Conservation (phyloP, 495 filamentous ascomycete species). For the Beverwykella pulmonaria region DNA sequence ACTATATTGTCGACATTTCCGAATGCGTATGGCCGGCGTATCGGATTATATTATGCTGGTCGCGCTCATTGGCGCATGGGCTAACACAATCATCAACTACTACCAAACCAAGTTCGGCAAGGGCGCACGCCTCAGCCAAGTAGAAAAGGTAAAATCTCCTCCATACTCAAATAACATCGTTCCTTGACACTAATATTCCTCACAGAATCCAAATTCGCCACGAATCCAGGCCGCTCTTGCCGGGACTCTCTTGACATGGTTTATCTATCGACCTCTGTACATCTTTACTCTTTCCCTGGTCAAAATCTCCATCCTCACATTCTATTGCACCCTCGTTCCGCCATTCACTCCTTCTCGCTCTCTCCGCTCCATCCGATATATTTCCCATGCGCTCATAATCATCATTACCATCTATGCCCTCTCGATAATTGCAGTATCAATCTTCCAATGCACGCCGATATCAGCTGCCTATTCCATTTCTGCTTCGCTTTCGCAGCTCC, state of each 20-base stretch:
- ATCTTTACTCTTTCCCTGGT: conserved; percentile 3
- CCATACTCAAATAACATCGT: background rate
- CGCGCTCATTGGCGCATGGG: conserved; percentile 5
- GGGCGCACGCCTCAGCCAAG: background rate
- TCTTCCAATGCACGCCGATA: conserved; percentile 11
- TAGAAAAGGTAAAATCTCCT: conserved; percentile 4
- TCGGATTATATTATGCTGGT: conserved; percentile 11
- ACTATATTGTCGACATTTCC: conserved; percentile 1
- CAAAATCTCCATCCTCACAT: conserved; percentile 7
- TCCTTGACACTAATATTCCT: conserved; percentile 3
- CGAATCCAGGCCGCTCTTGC: background rate
- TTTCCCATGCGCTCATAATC: background rate
- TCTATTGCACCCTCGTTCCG: conserved; percentile 1
- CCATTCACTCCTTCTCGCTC: background rate
- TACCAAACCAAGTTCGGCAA: conserved; percentile 2
- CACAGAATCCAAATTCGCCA: conserved; percentile 4
- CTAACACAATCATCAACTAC: conserved; percentile 7
- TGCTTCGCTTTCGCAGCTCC: background rate
- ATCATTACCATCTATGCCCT: background rate
- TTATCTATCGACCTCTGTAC: conserved; percentile 5
- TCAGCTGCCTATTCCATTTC: conserved; percentile 7
- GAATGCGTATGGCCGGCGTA: background rate
- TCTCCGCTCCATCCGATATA: background rate
- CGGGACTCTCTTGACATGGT: conserved; percentile 4
- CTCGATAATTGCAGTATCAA: background rate